Percentiles rank a stretch among this genome's conserved stretches.
Evolutionary conservation across 2,329 filamentous ascomycete species (phyloP).

Genomic region (Aspergillus amoenus): DNA sequence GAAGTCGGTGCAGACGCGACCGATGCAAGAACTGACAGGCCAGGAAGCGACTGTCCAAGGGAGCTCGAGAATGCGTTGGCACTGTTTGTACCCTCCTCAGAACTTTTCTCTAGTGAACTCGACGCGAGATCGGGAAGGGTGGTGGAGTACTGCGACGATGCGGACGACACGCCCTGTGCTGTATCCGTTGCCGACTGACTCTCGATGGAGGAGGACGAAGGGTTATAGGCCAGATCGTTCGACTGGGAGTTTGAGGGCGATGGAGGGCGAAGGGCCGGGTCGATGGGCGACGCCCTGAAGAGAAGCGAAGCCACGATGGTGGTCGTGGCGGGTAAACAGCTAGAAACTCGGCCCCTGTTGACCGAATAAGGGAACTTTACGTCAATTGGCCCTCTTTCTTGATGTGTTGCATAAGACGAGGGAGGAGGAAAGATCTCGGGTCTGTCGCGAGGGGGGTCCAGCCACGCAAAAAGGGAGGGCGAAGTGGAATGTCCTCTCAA

Average conservation of each 20-base stretch:
- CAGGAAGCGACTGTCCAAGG: constrained; percentile 51
- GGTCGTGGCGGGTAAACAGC: constrained; percentile 47
- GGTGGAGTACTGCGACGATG: constrained; percentile 51
- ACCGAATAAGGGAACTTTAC: constrained; percentile 30
- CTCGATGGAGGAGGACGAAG: constrained; percentile 47
- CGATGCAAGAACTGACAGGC: constrained; percentile 60
- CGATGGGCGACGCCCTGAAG: constrained; percentile 60
- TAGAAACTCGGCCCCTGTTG: constrained; percentile 33
- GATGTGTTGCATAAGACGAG: background rate
- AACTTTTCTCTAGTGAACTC: constrained; percentile 30
- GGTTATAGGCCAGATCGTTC: constrained; percentile 39
- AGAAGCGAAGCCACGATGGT: constrained; percentile 61
- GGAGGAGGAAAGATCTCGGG: constrained; percentile 9
- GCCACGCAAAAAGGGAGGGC: constrained; percentile 25
- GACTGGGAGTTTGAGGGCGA: constrained; percentile 45
- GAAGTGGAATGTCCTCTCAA: constrained; percentile 18
- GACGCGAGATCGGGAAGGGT: constrained; percentile 31
- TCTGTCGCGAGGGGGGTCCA: constrained; percentile 18
- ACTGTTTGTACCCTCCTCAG: constrained; percentile 24
- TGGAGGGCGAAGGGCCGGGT: constrained; percentile 45
- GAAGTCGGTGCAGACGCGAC: constrained; percentile 54
- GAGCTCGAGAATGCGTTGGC: constrained; percentile 33
- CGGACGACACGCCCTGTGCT: constrained; percentile 52
- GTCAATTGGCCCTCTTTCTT: constrained; percentile 3
- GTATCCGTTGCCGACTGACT: constrained; percentile 42